Percentiles rank a stretch among this genome's conserved stretches.
Evolutionary conservation across 768 basidiomycete genomes (phyloP).

Genomic region (Kwoniella dendrophila): DNA sequence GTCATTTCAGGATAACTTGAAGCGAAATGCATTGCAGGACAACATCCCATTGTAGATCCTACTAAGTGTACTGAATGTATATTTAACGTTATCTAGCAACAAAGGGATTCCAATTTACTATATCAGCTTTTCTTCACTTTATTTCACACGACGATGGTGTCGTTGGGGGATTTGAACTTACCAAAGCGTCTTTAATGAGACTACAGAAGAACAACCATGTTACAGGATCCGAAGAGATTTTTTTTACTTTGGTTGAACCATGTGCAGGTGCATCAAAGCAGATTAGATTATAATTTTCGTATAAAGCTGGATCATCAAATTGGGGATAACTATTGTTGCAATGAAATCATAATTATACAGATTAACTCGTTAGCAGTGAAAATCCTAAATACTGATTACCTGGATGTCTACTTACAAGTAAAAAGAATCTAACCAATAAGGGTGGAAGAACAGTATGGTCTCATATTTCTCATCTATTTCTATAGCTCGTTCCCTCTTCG

Average conservation of each 20-base stretch:
- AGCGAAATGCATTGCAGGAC: slow-evolving; percentile 14
- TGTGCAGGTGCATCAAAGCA: slow-evolving; percentile 29
- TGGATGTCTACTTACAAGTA: slow-evolving; percentile 20
- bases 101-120: background rate
- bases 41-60: slow-evolving; percentile 8
- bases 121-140: background rate
- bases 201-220: background rate
- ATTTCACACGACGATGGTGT: background rate
- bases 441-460: slow-evolving; percentile 23
- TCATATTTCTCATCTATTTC: slow-evolving; percentile 21
- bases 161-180: slow-evolving; percentile 5
- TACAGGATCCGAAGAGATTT: background rate
- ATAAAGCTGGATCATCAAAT: slow-evolving; percentile 31
- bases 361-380: background rate
- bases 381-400: background rate
- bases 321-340: slow-evolving; percentile 32
- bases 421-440: slow-evolving; percentile 26
- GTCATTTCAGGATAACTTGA: slow-evolving; percentile 1
- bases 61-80: slow-evolving; percentile 14
- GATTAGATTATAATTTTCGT: slow-evolving; percentile 32
- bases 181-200: slow-evolving; percentile 12
- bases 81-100: slow-evolving; percentile 1
- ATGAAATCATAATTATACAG: background rate
- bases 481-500: background rate
- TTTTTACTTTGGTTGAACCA: slow-evolving; percentile 14